phyloP scores from a whole-genome alignment of 306 rosid genomes.

The Echinosophora koreensis region DNA sequence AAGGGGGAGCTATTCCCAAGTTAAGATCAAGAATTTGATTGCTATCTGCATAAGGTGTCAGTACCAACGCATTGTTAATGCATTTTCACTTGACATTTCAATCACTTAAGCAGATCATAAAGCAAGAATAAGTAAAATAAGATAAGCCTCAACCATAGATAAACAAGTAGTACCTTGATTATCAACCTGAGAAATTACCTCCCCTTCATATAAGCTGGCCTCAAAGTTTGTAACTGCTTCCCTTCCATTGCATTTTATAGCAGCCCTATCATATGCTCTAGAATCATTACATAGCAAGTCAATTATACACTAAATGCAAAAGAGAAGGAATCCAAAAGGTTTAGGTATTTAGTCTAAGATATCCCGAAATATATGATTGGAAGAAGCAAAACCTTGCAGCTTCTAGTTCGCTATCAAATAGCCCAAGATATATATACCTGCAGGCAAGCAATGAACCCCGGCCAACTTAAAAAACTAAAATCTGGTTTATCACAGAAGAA shows the following conservation, averaged over 20 bases:
- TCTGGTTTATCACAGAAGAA: slow-evolving; percentile 31
- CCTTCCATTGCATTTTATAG: slow-evolving; percentile 82
- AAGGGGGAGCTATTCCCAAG: slow-evolving; percentile 82
- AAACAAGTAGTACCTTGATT: slow-evolving; percentile 58
- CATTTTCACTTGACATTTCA: not conserved
- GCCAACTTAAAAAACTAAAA: slow-evolving; percentile 50
- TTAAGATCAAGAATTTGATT: slow-evolving; percentile 79
- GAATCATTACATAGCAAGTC: slow-evolving; percentile 41
- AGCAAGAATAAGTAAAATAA: not conserved
- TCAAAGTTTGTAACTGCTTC: slow-evolving; percentile 94
- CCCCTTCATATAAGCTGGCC: slow-evolving; percentile 67
- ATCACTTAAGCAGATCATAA: not conserved
- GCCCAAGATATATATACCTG: slow-evolving; percentile 96
- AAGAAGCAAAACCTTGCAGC: slow-evolving; percentile 90
- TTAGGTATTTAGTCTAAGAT: slow-evolving; percentile 22
- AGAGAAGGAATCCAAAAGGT: slow-evolving; percentile 31
- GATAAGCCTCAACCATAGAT: not conserved
- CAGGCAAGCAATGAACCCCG: slow-evolving; percentile 58
- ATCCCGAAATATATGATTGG: slow-evolving; percentile 35
- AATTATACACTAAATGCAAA: slow-evolving; percentile 30
- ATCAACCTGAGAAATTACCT: slow-evolving; percentile 60
- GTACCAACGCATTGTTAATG: not conserved
- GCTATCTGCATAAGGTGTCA: slow-evolving; percentile 51
- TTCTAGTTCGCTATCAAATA: slow-evolving; percentile 88
- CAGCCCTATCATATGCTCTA: slow-evolving; percentile 97